Evolutionary conservation across 1,284 basidiomycete species (phyloP).

Genomic region (Trichosporon ovoides): DNA sequence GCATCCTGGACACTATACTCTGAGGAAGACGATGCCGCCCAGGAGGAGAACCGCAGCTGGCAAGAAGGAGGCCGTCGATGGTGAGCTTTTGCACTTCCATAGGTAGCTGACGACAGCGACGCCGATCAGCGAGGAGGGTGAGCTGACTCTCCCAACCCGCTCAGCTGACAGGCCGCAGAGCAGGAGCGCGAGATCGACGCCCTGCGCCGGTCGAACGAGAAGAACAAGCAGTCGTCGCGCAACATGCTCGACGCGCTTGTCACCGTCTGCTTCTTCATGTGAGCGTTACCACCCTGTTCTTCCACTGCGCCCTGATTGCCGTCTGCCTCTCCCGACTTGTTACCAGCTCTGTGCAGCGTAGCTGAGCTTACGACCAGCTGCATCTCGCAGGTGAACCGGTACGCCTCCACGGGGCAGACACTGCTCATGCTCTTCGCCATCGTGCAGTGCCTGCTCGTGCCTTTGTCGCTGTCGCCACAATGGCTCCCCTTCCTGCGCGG

Average conservation of each 20-base stretch:
- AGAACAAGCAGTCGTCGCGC: slow-evolving; percentile 25
- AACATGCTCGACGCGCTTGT: slow-evolving; percentile 34
- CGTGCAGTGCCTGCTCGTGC: slow-evolving; percentile 29
- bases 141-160: background rate
- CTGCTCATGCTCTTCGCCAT: slow-evolving; percentile 15
- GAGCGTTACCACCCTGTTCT: too few relatives aligned
- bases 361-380: background rate
- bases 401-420: slow-evolving; percentile 4
- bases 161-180: slow-evolving; percentile 19
- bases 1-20: background rate
- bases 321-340: background rate
- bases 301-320: too few relatives aligned
- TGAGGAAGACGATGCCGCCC: slow-evolving; percentile 3
- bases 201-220: slow-evolving; percentile 25
- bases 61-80: slow-evolving; percentile 8
- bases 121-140: slow-evolving; percentile 25
- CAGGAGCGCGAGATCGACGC: slow-evolving; percentile 36
- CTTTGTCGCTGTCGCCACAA: slow-evolving; percentile 31
- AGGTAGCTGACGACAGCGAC: slow-evolving; percentile 12
- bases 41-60: background rate
- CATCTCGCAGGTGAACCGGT: background rate
- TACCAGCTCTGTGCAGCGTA: background rate
- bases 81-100: background rate
- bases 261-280: slow-evolving; percentile 30
- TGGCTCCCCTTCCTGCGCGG: slow-evolving; percentile 17